phyloP scores from a whole-genome alignment of 192 early-diverging fungal species.

The Entomortierella lignicola region DNA sequence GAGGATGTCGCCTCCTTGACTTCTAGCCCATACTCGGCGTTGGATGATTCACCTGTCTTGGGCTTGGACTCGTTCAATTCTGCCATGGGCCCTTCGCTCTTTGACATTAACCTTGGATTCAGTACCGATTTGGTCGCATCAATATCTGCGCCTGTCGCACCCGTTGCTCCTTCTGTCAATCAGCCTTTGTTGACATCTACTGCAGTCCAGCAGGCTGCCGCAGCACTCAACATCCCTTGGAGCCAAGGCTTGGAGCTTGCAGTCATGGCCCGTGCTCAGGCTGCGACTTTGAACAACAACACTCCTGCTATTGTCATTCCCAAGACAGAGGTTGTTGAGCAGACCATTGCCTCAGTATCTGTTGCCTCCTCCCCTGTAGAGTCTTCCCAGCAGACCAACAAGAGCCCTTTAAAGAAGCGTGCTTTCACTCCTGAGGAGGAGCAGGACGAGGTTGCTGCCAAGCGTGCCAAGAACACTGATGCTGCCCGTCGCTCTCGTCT shows the following conservation, averaged over 20 bases:
- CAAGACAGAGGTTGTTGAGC: slow-evolving; percentile 42
- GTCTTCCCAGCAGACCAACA: no score
- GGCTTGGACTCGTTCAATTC: slow-evolving; percentile 40
- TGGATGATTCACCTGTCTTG: slow-evolving; percentile 45
- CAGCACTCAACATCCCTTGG: slow-evolving; percentile 54
- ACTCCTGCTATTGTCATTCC: slow-evolving; percentile 19
- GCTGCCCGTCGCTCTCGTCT: slow-evolving; percentile 89
- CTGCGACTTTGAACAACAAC: not conserved
- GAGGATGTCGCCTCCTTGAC: slow-evolving; percentile 36
- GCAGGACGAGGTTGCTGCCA: slow-evolving; percentile 46
- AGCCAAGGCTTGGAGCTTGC: slow-evolving; percentile 48
- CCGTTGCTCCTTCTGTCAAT: not conserved
- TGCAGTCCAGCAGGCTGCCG: slow-evolving; percentile 51
- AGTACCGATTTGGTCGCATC: not conserved
- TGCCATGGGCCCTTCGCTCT: slow-evolving; percentile 25
- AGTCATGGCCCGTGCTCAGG: slow-evolving; percentile 42
- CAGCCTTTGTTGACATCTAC: slow-evolving; percentile 40
- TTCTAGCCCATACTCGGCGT: slow-evolving; percentile 42
- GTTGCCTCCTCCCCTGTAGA: not conserved
- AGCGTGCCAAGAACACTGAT: slow-evolving; percentile 82
- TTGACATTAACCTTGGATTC: slow-evolving; percentile 35
- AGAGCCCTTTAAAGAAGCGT: slow-evolving; percentile 27
- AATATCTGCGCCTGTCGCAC: slow-evolving; percentile 3
- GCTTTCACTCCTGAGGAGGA: slow-evolving; percentile 25
- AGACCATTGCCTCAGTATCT: not conserved